These are phyloP conservation scores for Prototheca cutis DNA, from an alignment of 163 green algal genomes.

Conservation along the genomic window DNA sequence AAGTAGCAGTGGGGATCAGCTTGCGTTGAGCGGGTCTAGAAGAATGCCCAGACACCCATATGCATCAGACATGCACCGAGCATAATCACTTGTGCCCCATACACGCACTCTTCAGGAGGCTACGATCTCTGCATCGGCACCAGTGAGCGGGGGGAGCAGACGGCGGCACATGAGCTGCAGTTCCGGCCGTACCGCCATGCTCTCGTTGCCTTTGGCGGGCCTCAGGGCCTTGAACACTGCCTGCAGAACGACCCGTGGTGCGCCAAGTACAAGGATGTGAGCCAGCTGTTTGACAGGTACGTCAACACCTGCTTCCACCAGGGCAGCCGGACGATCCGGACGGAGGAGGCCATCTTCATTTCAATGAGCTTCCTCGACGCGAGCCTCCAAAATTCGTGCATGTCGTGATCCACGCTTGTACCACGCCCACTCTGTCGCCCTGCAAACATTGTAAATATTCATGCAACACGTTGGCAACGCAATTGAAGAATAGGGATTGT, in stretches of 20 bases:
- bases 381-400: constrained; percentile 15
- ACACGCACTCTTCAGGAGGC: too few species aligned
- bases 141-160: constrained; percentile 55
- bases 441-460: too few species aligned
- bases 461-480: too few species aligned
- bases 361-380: constrained; percentile 42
- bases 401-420: neutral
- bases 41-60: too few species aligned
- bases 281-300: constrained; percentile 25
- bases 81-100: too few species aligned
- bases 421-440: neutral
- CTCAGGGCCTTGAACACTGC: constrained; percentile 57
- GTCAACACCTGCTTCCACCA: constrained; percentile 70
- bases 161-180: constrained; percentile 16
- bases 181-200: constrained; percentile 54
- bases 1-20: too few species aligned
- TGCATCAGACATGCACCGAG: too few species aligned
- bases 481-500: too few species aligned
- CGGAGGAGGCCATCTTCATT: constrained; percentile 67
- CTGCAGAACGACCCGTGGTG: constrained; percentile 19
- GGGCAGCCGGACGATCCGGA: constrained; percentile 69
- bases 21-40: too few species aligned
- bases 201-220: constrained; percentile 74
- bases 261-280: neutral
- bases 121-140: constrained; percentile 83